Evolutionary conservation across 306 rosid genomes (phyloP).

Genomic region (Quercus dentata): DNA sequence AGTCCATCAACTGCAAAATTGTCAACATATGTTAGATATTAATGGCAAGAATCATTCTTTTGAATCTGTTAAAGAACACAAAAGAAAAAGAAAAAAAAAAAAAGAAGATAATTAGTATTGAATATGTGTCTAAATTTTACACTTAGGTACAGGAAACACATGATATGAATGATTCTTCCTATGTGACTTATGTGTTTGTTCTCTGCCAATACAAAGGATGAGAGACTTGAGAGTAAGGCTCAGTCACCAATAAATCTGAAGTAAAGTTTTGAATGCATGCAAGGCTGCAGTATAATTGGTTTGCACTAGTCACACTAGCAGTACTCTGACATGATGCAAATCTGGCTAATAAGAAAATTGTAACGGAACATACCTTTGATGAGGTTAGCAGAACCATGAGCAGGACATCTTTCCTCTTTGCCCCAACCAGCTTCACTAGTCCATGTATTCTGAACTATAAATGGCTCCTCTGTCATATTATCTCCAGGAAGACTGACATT

Average conservation of each 20-base stretch:
- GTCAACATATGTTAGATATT: conserved; percentile 29
- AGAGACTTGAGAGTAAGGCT: not conserved
- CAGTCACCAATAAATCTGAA: not conserved
- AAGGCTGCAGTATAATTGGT: not conserved
- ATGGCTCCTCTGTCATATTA: conserved; percentile 75
- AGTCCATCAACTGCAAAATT: conserved; percentile 79
- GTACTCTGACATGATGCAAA: conserved; percentile 1
- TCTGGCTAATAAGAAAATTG: not conserved
- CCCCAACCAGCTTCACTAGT: conserved; percentile 81
- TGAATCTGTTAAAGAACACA: not conserved
- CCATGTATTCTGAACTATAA: conserved; percentile 84
- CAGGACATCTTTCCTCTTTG: conserved; percentile 73
- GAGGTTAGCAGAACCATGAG: conserved; percentile 48
- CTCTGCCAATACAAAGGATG: not conserved
- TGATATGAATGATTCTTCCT: not conserved
- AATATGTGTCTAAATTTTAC: not conserved
- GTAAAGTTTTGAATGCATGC: not conserved
- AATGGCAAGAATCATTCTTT: conserved; percentile 1
- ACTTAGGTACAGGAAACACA: not conserved
- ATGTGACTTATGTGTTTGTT: not conserved
- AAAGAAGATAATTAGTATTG: not conserved
- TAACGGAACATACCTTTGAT: conserved; percentile 45
- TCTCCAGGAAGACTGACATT: conserved; percentile 74
- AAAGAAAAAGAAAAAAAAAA: not conserved
- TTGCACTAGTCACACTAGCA: not conserved